Base-by-base conservation (phyloP, 179 eudicot genomes). In the Beta lomatogona region DNA sequence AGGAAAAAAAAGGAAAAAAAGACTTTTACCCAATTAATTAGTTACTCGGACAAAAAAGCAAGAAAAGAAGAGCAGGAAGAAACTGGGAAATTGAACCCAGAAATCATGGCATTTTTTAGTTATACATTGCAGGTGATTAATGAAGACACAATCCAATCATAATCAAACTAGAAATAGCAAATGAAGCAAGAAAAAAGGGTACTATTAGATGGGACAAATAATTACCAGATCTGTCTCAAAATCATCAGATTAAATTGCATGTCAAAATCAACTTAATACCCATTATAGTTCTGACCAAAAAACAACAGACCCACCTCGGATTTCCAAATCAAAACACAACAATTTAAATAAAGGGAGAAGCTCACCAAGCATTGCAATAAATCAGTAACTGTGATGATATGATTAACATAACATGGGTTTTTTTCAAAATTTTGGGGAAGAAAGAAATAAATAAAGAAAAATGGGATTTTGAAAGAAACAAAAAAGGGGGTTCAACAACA, bases 221-320 rank as follows among this genome's bases (percentile, higher is more conserved):
- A 80, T 64, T 9, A 64, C 25, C 80, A 85, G 87, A 85, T 85
- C 87, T 81, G 71, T 16, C 60, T 10, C 36, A 73, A 66, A 77
- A 75, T 73, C 76, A 77, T 31, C n/a, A 81, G 54, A 77, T 67
- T 50, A 78, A 64, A 81, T 73, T 73, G 86, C 81, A 84, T 81
- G 82, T 81, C 77, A 73, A 85, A 78, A 81, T 81, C 84, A 81
- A 73, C 71, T 57, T 25, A 73, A 31, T 12, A 73, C 84, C 63
- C 84, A 81, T 74, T 68, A 77, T 52, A 55, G 7, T 57, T 21
- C 60, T 46, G 81, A 81, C 54, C 18, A 77, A 46, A 73, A 48
- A 59, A 65, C 54, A 68, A 73, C 14, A 81, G 57, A 2, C 87
- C 84, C 82, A 85, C 63, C 21, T 77, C 55, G 44, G 55, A 57